Evolutionary conservation across 768 basidiomycete genomes (phyloP), one percentile per base, ranked within the genome.

Genomic region (Leucocoprinus leucothites): DNA sequence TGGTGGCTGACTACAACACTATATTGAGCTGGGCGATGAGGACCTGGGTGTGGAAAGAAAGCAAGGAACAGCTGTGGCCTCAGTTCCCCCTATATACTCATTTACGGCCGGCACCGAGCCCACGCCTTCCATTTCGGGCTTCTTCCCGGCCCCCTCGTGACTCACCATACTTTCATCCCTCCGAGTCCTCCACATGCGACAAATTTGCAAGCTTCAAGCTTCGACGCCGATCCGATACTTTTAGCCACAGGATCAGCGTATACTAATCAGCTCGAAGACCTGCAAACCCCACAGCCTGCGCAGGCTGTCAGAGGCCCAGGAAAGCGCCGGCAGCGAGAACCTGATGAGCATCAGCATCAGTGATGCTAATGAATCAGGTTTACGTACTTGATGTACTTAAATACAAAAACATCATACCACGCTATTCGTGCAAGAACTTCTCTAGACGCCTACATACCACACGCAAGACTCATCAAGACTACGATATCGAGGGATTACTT

Each of bases 1-100:
- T 65, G 42, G 42, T 49, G 42, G 45, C 42, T 40, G 62, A 58
- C 58, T 58, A 53, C 42, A 67, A 58, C 59, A 60, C n/a, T 58
- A 45, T 46, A 46, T 46, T 53, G 19, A 16, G 19, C 38, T 38
- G 44, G 52, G 41, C 43, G 52, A 21, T 53, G 52, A 38, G 52
- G 35, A 46, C 43, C 52, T 53, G 52, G 52, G 43, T 53, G 52
- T 53, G 52, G 52, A 53, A 53, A 46, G 52, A 48, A 49, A 56
- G 25, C 26, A 43, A 52, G 38, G 19, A 43, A 21, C 38, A 24
- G 18, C 26, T 31, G 41, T 41, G 2, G 40, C 38, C 47, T 42
- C 54, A 48, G 26, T 19, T 48, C 47, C 48, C 54, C 54, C 54
- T 56, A 56, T 56, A 56, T 56, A 56, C 40, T 24, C 35, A 31